Evolutionary conservation across 1,139 yeast species (phyloP), one percentile per base, ranked within the genome.

Genomic region (Hanseniaspora gamundiae): DNA sequence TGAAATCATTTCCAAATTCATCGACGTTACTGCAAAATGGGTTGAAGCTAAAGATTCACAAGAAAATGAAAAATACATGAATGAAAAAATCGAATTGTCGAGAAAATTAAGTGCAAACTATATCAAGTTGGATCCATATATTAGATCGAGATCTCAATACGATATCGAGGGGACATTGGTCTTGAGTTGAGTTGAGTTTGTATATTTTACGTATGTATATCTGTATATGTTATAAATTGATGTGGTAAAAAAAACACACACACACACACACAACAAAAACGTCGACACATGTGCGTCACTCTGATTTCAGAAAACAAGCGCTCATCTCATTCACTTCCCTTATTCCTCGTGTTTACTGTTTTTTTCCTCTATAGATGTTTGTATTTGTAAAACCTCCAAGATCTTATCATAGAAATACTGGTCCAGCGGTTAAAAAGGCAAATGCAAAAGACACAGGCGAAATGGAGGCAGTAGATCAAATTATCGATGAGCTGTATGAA

Each of bases 21-120:
- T 79, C 45, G 69, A 70, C 22, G 67, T 74, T 19, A 84, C 94
- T 1, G 68, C 73, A 27, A 65, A 67, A 46, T 86, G 95, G 95
- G 71, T 83, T 50, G 74, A 76, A 56, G 64, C 81, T 9, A 60
- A 59, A 4, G 59, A 66, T 19, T 65, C 64, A 17, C 68, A 66
- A n/a, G 71, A 66, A 13, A 69, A 73, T 42, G 62, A 66, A 31
- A 62, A 64, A 41, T 65, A 60, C 46, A 62, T 71, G 56, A 60
- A 58, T 19, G 69, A 71, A 51, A 76, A 81, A 62, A 62, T 73
- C 30, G 61, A 64, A 17, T 42, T 78, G 21, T 76, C 80, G 41
- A 62, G 61, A 33, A 63, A 71, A 49, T 57, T 84, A 39, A 65
- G 73, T 16, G 60, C 65, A 27, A 80, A 81, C 57, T 86, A 80